Evolutionary conservation across 202 grass and related monocot species (phyloP), one percentile per base, ranked within the genome.

Genomic region (Carex arenaria): DNA sequence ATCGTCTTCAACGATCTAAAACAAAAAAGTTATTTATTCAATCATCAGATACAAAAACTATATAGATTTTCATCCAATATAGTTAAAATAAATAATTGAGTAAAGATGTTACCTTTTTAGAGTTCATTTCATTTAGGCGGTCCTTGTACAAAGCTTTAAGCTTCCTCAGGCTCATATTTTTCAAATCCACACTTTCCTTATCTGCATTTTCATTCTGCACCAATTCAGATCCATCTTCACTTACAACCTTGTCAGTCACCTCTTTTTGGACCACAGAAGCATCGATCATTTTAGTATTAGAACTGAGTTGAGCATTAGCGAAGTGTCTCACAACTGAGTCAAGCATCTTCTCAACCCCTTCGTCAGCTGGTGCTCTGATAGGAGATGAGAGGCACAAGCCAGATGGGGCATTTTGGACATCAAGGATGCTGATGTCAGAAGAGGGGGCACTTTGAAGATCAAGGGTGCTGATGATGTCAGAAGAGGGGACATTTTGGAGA

Each of bases 141-240:
- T 88, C 75, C 84, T 88, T 97, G 43, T 72, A 85, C 11, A 79
- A 61, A 5, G 43, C 20, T 57, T 68, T 88, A 51, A 97, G 92
- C 89, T 91, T 91, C 64, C 88, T 93, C 26, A 94, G 15, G 85
- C 94, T 97, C 87, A 71, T 83, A 22, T 1, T 20, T 0, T 22
- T 1, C 81, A 77, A 72, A 61, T 89, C 61, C 63, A 63, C 75
- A 26, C 18, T 55, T 57, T 73, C 89, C 56, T 78, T 77, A 13
- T 56, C 81, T 19, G 31, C 20, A 49, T 84, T 70, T 70, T 84
- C 22, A 12, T 64, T 83, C 0, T 73, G 82, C n/a, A 7, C 32
- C 7, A 61, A 85, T 3, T 31, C 52, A 77, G 26, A 2, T 4
- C 2, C 52, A 57, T 56, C 78, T 17, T 26, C 63, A 67, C 34